Conservation (phyloP, 805 yeast species). For the Saccharomycopsis oosterbeekiorum region DNA sequence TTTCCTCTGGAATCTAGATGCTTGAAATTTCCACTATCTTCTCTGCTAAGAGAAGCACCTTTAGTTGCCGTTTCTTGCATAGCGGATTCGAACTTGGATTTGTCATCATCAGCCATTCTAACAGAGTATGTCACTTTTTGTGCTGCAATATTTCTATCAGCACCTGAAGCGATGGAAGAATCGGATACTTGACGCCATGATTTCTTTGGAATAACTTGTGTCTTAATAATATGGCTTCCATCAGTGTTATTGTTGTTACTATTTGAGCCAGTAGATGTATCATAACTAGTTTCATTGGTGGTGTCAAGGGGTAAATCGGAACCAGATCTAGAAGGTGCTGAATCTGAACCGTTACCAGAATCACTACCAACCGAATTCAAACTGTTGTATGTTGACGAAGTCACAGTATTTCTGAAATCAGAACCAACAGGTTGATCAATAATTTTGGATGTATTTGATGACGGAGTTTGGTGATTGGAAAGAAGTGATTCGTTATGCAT, state of each 20-base stretch:
- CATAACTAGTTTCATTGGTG: not conserved
- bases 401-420: not conserved
- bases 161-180: conserved; percentile 55
- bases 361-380: not conserved
- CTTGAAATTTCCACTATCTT: conserved; percentile 17
- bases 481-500: not conserved
- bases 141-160: conserved; percentile 54
- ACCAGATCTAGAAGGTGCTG: not conserved
- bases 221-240: not conserved
- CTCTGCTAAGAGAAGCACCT: not conserved
- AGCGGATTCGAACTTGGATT: conserved; percentile 22
- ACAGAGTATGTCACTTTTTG: conserved; percentile 78
- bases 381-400: not conserved
- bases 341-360: not conserved
- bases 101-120: conserved; percentile 56
- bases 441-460: not conserved
- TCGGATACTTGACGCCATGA: conserved; percentile 49
- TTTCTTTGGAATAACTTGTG: conserved; percentile 28
- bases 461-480: not conserved
- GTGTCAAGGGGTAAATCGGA: not conserved
- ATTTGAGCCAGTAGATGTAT: not conserved
- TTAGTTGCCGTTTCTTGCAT: not conserved
- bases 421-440: not conserved
- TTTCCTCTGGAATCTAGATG: conserved; percentile 17
- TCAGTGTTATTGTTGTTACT: not conserved